Percentiles rank a stretch among this genome's conserved stretches.
These are phyloP conservation scores for Zea mays DNA, from an alignment of 176 grass and related monocot species.

Conservation along the genomic window DNA sequence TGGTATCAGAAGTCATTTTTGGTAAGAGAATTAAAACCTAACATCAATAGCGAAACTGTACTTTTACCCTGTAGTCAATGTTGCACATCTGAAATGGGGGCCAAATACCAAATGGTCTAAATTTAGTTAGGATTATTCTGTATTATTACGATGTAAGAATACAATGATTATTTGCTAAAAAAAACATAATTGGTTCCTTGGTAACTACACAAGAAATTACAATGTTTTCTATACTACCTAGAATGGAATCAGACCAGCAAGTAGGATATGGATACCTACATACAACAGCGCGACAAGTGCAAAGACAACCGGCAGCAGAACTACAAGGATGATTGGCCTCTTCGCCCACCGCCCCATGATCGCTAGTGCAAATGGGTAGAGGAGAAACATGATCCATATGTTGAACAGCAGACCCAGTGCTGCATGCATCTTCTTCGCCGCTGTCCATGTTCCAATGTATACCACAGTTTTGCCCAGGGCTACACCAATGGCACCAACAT, in stretches of 20 bases:
- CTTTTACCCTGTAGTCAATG: not conserved
- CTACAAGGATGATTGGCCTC: constrained; percentile 26
- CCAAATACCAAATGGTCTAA: not conserved
- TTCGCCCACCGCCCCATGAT: constrained; percentile 28
- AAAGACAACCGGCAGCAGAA: constrained; percentile 12
- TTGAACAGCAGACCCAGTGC: constrained; percentile 34
- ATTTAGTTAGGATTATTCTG: not conserved
- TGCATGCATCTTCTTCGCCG: constrained; percentile 7
- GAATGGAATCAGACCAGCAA: not conserved
- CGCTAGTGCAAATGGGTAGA: constrained; percentile 38
- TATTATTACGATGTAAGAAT: constrained; percentile 6
- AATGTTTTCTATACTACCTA: constrained; percentile 25
- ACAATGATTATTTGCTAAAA: constrained; percentile 34
- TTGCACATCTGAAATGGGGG: not conserved
- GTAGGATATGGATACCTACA: not conserved
- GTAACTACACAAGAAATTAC: constrained; percentile 36
- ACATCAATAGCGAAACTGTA: not conserved
- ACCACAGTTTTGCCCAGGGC: constrained; percentile 24
- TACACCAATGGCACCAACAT: constrained; percentile 42
- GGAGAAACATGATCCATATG: constrained; percentile 38
- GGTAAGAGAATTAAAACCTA: not conserved
- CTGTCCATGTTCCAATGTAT: constrained; percentile 19
- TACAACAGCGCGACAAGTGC: constrained; percentile 2
- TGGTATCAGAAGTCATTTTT: not conserved
- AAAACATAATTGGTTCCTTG: constrained; percentile 29